phyloP scores from a whole-genome alignment of 2,329 filamentous ascomycete genomes.

The Tricladium varicosporioides region DNA sequence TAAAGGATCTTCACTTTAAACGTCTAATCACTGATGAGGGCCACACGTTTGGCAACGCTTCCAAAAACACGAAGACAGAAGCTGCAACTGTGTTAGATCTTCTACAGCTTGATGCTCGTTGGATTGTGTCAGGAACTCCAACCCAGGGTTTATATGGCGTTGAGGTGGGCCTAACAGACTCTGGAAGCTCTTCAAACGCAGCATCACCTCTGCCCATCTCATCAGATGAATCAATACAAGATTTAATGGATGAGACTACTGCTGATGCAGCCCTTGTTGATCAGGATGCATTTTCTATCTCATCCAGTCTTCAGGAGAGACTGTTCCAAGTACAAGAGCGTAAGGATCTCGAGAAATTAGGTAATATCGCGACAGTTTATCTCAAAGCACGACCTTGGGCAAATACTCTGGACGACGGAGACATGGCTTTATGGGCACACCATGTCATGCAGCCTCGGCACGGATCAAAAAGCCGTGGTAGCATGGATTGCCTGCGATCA shows the following conservation, averaged over 20 bases:
- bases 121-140: slow-evolving; percentile 90
- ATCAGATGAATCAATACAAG: too few relatives aligned
- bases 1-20: slow-evolving; percentile 77
- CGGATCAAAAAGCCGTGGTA: slow-evolving; percentile 50
- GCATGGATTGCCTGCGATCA: slow-evolving; percentile 60
- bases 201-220: not conserved
- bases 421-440: slow-evolving; percentile 64
- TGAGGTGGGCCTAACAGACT: slow-evolving; percentile 39
- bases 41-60: slow-evolving; percentile 73
- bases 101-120: slow-evolving; percentile 68
- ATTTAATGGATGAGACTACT: too few relatives aligned
- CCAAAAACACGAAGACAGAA: slow-evolving; percentile 52
- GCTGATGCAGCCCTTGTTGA: not conserved
- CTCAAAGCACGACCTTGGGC: slow-evolving; percentile 78
- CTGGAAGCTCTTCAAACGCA: slow-evolving; percentile 8
- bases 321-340: slow-evolving; percentile 47
- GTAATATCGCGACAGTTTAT: slow-evolving; percentile 67
- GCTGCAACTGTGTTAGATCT: slow-evolving; percentile 50
- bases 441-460: slow-evolving; percentile 65
- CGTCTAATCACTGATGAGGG: slow-evolving; percentile 91
- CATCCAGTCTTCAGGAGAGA: slow-evolving; percentile 30
- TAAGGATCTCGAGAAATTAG: slow-evolving; percentile 64
- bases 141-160: slow-evolving; percentile 79
- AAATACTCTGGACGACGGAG: slow-evolving; percentile 55
- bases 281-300: slow-evolving; percentile 34